These are phyloP conservation scores for Yamadazyma sp. DNA, from an alignment of 1,139 yeast species.

Conservation along the genomic window DNA sequence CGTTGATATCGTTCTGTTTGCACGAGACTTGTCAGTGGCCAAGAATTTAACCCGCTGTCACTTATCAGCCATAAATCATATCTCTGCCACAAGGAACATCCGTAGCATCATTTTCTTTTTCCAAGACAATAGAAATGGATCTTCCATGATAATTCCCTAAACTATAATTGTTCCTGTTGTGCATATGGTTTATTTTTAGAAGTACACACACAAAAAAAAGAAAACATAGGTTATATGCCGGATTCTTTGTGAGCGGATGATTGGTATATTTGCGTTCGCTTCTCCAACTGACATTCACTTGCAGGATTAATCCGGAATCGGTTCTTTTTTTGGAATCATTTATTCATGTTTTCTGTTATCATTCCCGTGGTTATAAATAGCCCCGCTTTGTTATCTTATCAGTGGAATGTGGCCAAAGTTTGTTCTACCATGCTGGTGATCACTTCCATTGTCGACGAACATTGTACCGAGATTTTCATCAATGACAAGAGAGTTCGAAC, in stretches of 20 bases:
- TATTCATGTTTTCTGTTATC: constrained; percentile 1
- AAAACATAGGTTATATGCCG: background rate
- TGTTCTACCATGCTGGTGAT: no score
- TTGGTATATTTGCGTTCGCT: background rate
- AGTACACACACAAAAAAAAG: background rate
- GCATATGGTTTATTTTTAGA: constrained; percentile 2
- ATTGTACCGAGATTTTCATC: no score
- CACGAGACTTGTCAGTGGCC: no score
- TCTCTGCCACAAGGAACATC: no score
- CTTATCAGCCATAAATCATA: no score
- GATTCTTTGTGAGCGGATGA: background rate
- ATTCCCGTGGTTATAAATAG: constrained; percentile 1
- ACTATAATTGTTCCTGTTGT: background rate
- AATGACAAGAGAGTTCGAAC: no score
- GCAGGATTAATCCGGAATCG: background rate
- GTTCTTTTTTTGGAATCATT: background rate
- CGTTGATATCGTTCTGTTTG: no score
- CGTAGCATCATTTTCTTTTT: background rate
- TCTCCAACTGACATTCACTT: background rate
- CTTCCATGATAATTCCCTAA: background rate
- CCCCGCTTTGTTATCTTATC: background rate
- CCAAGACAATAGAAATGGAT: background rate
- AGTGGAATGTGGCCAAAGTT: background rate
- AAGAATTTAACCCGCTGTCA: no score
- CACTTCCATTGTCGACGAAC: no score